These are phyloP conservation scores for Thinopyrum elongatum DNA, from an alignment of 176 grass and related monocot genomes.

Conservation along the genomic window DNA sequence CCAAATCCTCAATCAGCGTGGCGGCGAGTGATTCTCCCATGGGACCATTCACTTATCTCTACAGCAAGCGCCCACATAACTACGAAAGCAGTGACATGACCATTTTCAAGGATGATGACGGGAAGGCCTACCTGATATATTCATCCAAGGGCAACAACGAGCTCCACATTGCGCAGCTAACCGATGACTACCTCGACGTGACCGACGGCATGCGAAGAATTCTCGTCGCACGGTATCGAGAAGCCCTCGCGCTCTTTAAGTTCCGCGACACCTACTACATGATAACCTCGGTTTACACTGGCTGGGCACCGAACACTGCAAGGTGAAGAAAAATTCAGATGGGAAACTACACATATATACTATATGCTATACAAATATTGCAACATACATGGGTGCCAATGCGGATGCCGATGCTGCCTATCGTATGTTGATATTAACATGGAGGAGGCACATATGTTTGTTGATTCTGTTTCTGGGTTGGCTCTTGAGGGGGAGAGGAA, in stretches of 20 bases:
- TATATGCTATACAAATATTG: no score
- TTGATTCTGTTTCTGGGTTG: constrained; percentile 61
- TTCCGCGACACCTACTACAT: constrained; percentile 73
- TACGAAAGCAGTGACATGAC: constrained; percentile 92
- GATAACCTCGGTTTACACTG: constrained; percentile 78
- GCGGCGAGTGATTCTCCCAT: constrained; percentile 50
- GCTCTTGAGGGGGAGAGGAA: constrained; percentile 68
- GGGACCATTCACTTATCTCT: constrained; percentile 73
- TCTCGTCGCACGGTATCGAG: constrained; percentile 64
- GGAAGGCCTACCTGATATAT: constrained; percentile 84
- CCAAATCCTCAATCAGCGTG: constrained; percentile 77
- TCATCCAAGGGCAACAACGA: constrained; percentile 86
- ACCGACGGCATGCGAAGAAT: constrained; percentile 42
- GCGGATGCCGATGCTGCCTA: constrained; percentile 33
- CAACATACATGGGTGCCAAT: no score
- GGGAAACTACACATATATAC: no score
- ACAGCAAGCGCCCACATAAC: constrained; percentile 76
- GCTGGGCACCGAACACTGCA: constrained; percentile 76
- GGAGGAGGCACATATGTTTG: constrained; percentile 48
- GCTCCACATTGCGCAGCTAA: constrained; percentile 70
- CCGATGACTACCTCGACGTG: constrained; percentile 75
- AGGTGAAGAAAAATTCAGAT: no score
- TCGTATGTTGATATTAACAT: constrained; percentile 50
- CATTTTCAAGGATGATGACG: constrained; percentile 91
- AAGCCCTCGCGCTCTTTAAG: constrained; percentile 79